These are phyloP conservation scores for Trichoderma brevicompactum DNA, from an alignment of 2,329 filamentous ascomycete genomes.

Conservation along the genomic window DNA sequence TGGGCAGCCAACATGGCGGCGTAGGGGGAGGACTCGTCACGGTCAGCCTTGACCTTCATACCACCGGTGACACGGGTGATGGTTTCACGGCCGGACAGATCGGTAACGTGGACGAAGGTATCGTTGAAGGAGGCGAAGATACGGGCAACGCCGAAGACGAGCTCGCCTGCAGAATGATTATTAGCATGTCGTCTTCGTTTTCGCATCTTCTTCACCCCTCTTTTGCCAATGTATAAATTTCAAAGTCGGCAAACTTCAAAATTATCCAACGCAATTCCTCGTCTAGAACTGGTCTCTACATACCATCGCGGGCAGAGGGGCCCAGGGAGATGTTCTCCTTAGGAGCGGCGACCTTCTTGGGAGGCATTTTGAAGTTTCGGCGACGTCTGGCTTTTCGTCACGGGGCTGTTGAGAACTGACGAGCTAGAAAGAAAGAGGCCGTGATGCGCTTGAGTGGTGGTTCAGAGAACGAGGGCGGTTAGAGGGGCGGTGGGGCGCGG, in stretches of 20 bases:
- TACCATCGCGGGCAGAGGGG: conserved; percentile 94
- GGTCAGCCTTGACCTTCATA: conserved; percentile 99
- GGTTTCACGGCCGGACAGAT: conserved; percentile 99
- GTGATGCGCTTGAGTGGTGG: conserved; percentile 37
- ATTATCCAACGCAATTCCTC: background rate
- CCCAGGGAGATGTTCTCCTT: conserved; percentile 99
- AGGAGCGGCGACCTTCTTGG: conserved; percentile 88
- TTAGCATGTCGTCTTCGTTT: conserved; percentile 27
- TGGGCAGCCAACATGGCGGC: conserved; percentile 99
- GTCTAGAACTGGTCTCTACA: conserved; percentile 30
- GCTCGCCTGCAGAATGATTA: conserved; percentile 68
- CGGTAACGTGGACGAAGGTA: conserved; percentile 97
- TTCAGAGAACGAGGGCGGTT: conserved; percentile 34
- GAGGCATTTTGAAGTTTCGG: conserved; percentile 74
- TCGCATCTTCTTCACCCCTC: background rate
- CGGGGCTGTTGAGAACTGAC: conserved; percentile 43
- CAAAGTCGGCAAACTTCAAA: background rate
- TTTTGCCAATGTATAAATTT: background rate
- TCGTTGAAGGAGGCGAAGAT: conserved; percentile 95
- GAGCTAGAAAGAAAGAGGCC: conserved; percentile 36
- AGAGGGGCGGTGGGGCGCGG: conserved; percentile 44
- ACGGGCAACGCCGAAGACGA: conserved; percentile 96
- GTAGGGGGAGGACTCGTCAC: conserved; percentile 99
- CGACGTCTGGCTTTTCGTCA: conserved; percentile 44
- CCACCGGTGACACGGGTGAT: conserved; percentile 99